Evolutionary conservation across 2,329 filamentous ascomycete species (phyloP).

Genomic region (Phialophora macrospora): DNA sequence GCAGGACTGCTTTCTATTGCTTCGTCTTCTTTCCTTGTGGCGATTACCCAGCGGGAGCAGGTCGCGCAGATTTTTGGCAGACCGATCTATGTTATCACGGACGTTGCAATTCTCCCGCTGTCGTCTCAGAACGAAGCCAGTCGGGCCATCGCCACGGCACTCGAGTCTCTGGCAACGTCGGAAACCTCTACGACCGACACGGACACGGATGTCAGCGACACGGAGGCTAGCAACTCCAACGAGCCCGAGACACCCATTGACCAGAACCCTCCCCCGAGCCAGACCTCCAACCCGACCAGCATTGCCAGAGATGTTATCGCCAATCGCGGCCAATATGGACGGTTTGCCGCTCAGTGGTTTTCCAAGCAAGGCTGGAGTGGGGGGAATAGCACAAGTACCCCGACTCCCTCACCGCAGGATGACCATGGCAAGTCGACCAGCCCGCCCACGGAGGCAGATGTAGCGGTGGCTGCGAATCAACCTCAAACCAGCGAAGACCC

Average conservation of each 20-base stretch:
- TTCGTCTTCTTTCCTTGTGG: slow-evolving; percentile 79
- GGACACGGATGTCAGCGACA: slow-evolving; percentile 40
- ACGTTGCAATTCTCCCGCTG: slow-evolving; percentile 88
- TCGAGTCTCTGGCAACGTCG: slow-evolving; percentile 18
- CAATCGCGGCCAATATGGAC: slow-evolving; percentile 79
- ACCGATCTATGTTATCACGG: slow-evolving; percentile 83
- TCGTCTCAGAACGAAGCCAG: slow-evolving; percentile 75
- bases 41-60: slow-evolving; percentile 83
- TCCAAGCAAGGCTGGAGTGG: slow-evolving; percentile 74
- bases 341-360: slow-evolving; percentile 91
- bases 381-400: slow-evolving; percentile 1
- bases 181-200: slow-evolving; percentile 34
- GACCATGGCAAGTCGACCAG: neutral
- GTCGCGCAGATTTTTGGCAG: slow-evolving; percentile 84
- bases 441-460: slow-evolving; percentile 9
- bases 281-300: slow-evolving; percentile 58
- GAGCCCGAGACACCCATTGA: slow-evolving; percentile 32
- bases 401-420: neutral
- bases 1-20: slow-evolving; percentile 83
- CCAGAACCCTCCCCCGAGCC: slow-evolving; percentile 23
- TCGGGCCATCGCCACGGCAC: slow-evolving; percentile 64
- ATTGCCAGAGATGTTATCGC: slow-evolving; percentile 89
- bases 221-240: slow-evolving; percentile 38
- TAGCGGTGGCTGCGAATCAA: slow-evolving; percentile 23
- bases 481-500: slow-evolving; percentile 6